phyloP scores from a whole-genome alignment of 495 filamentous ascomycete genomes.

The Xylaria grammica region DNA sequence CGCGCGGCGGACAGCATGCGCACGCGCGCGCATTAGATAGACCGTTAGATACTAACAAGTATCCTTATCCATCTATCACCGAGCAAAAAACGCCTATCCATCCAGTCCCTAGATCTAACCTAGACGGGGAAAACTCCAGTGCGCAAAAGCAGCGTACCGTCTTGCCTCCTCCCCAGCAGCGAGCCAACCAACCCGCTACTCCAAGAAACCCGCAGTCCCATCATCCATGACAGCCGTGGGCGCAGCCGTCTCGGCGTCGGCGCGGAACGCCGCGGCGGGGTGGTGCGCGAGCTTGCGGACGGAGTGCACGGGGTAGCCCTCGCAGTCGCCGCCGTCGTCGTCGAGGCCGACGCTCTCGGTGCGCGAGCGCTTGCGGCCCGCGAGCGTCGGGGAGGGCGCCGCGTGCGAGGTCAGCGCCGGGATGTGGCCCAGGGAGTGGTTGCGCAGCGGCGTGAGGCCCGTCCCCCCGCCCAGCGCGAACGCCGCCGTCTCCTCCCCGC shows the following conservation, averaged over 20 bases:
- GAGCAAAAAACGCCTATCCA: too few species aligned
- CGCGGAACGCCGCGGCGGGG: not conserved
- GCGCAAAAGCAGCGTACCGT: too few species aligned
- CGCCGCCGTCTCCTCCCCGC: conserved; percentile 19
- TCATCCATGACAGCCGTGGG: conserved; percentile 38
- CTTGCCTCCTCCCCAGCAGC: too few species aligned
- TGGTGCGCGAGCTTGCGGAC: conserved; percentile 37
- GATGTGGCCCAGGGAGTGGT: not conserved
- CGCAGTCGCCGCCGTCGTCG: conserved; percentile 23
- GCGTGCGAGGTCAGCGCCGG: not conserved
- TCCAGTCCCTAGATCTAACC: too few species aligned
- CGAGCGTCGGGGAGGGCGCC: not conserved
- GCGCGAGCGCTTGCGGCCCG: conserved; percentile 32
- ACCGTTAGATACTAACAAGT: too few species aligned
- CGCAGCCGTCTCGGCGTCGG: conserved; percentile 11
- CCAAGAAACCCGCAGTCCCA: conserved; percentile 14
- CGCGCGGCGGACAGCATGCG: too few species aligned
- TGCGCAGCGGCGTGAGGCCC: conserved; percentile 17
- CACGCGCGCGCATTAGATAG: too few species aligned
- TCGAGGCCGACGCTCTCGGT: conserved; percentile 31
- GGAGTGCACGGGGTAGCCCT: conserved; percentile 32
- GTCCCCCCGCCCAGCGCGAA: conserved; percentile 21
- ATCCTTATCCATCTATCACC: too few species aligned
- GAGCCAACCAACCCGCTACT: not conserved
- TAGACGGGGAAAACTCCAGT: too few species aligned